Conservation (phyloP, 1,284 basidiomycete genomes). For the Austroboletus novae-zelandiae region DNA sequence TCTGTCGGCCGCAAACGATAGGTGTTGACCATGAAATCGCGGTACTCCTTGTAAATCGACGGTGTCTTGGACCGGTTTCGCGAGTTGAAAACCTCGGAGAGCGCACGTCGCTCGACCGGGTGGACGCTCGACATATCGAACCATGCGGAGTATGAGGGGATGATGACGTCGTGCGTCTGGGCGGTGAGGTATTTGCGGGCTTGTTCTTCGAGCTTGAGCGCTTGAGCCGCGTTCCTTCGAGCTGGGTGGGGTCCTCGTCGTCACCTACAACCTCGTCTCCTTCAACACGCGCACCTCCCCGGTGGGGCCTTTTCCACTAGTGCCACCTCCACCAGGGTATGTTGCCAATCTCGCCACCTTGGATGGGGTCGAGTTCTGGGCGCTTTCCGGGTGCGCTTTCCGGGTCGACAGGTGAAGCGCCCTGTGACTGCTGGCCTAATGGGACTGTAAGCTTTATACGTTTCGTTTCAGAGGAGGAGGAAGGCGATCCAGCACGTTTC, state of each 20-base stretch:
- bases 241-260: constrained; percentile 77
- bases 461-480: constrained; percentile 57
- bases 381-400: constrained; percentile 72
- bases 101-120: constrained; percentile 88
- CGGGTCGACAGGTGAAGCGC: constrained; percentile 64
- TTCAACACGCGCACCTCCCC: no score
- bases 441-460: constrained; percentile 63
- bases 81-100: constrained; percentile 99
- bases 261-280: no score
- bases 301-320: no score
- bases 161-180: constrained; percentile 96
- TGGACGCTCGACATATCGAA: constrained; percentile 96
- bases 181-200: constrained; percentile 93
- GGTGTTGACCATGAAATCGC: constrained; percentile 99
- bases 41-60: constrained; percentile 97
- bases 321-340: no score
- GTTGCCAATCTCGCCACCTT: no score
- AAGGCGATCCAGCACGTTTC: constrained; percentile 67
- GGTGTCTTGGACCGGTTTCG: constrained; percentile 95
- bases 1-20: constrained; percentile 89
- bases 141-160: constrained; percentile 98
- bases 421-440: constrained; percentile 51
- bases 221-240: constrained; percentile 72
- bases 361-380: no score
- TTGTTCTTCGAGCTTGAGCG: constrained; percentile 76